Evolutionary conservation across 768 basidiomycete species (phyloP), one percentile per base, ranked within the genome.

Genomic region (Terana coerulea): DNA sequence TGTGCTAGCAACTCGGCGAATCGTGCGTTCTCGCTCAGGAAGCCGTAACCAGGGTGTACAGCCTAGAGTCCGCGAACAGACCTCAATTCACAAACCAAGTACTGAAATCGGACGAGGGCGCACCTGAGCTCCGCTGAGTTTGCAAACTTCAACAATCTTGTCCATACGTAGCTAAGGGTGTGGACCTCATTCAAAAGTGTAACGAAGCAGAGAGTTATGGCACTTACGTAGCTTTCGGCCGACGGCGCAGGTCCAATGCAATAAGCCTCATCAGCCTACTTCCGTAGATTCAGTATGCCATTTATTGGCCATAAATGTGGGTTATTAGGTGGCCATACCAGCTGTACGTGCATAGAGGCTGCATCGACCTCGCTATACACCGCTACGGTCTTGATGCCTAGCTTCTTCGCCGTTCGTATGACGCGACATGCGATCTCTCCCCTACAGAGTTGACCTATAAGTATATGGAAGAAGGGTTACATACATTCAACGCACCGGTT

Each of bases 401-500:
- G 73, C 63, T 87, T 88, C 67, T 76, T 83, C 2, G 91, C 91
- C 0, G 94, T 95, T 22, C 89, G 84, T 49, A 95, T 95, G 37
- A 98, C 91, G 17, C 94, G 85, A 67, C 95, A 97, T 5, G 94
- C 93, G 56, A 98, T 98, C 69, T 98, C 94, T 41, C 94, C 94
- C 67, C 93, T 95, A 55, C 40, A 25, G 1, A 48, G 4, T 17
- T 53, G 14, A 37, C 29, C 21, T 52, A 31, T 10, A 41, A 33
- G 30, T 19, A 14, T 15, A 10, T 19, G 22, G 30, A 24, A 37
- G 11, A 28, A 22, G 10, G 24, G 11, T 5, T 7, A 35, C 33
- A 7, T 2, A 3, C 14, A 5, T 7, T n/a, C n/a, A n/a, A 42
- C 72, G 47, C 49, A 86, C 93, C 93, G 74, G 63, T 97, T 97